Conservation (phyloP, 2,329 filamentous ascomycete species). For the Colletotrichum agaves region DNA sequence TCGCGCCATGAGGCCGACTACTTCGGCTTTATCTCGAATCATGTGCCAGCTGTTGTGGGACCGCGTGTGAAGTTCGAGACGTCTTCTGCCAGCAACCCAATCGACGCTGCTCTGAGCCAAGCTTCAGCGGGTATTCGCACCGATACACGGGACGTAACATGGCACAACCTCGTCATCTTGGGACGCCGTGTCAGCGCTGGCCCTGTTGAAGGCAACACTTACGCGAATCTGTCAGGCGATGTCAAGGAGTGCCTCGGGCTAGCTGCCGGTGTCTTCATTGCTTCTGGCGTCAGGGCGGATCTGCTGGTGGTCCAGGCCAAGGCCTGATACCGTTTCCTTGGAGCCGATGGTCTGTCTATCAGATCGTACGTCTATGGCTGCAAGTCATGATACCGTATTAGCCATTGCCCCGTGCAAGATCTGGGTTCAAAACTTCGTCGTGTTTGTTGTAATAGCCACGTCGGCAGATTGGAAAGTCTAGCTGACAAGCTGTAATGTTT, state of each 20-base stretch:
- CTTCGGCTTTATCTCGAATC: conserved; percentile 44
- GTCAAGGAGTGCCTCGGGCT: conserved; percentile 42
- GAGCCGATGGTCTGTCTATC: too few relatives aligned
- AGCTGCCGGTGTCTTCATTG: conserved; percentile 37
- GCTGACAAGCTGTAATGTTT: not conserved
- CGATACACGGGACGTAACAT: conserved; percentile 20
- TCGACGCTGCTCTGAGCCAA: conserved; percentile 28
- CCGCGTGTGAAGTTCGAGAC: conserved; percentile 41
- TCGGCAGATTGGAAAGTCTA: too few relatives aligned
- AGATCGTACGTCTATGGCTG: too few relatives aligned
- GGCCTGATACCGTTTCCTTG: not conserved
- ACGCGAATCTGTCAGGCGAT: conserved; percentile 39
- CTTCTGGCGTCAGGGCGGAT: conserved; percentile 43
- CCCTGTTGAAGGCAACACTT: not conserved
- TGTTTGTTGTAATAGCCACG: too few relatives aligned
- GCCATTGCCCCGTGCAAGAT: too few relatives aligned
- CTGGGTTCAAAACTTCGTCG: too few relatives aligned
- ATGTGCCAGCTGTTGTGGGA: conserved; percentile 39
- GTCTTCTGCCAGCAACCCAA: conserved; percentile 13
- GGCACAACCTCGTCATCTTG: conserved; percentile 43
- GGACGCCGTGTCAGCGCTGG: conserved; percentile 42
- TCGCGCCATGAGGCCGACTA: conserved; percentile 28
- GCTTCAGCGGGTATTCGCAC: conserved; percentile 27
- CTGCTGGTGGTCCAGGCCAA: conserved; percentile 42
- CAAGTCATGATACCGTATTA: too few relatives aligned